Evolutionary conservation across 371 early-diverging fungal genomes (phyloP).

Genomic region (Circinella umbellata): DNA sequence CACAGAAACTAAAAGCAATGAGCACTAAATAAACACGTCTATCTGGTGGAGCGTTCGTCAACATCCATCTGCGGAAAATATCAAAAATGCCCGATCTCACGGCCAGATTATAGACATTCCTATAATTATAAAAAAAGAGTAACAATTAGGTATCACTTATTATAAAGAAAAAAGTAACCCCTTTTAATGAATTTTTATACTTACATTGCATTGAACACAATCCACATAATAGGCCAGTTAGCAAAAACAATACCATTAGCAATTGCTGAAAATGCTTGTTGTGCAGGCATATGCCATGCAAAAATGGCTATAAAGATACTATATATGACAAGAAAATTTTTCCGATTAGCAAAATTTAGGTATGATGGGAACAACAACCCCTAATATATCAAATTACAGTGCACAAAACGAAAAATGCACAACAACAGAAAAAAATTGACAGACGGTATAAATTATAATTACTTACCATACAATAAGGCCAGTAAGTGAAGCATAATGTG

Average conservation of each 20-base stretch:
- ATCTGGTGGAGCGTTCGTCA: constrained; percentile 51
- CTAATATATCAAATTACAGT: too few species aligned
- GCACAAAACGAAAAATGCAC: too few species aligned
- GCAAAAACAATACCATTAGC: constrained; percentile 54
- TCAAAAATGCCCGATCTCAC: constrained; percentile 53
- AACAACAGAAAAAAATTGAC: too few species aligned
- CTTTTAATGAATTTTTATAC: not conserved
- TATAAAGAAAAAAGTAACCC: too few species aligned
- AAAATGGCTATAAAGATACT: constrained; percentile 60
- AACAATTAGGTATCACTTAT: too few species aligned
- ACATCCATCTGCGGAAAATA: constrained; percentile 54
- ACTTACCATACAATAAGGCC: constrained; percentile 46
- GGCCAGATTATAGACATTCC: constrained; percentile 50
- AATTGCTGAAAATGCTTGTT: constrained; percentile 45
- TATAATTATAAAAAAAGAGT: constrained; percentile 4
- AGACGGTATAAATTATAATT: not conserved
- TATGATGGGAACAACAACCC: too few species aligned
- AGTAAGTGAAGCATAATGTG: constrained; percentile 36
- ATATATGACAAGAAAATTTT: not conserved
- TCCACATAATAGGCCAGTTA: constrained; percentile 64
- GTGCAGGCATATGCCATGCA: constrained; percentile 61
- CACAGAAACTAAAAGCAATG: constrained; percentile 51
- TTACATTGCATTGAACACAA: constrained; percentile 56
- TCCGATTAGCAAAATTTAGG: not conserved
- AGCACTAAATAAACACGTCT: constrained; percentile 47